Percentiles rank a stretch among this genome's conserved stretches.
Conservation (phyloP, 441 rosid species). For the Brassica hybrid region DNA sequence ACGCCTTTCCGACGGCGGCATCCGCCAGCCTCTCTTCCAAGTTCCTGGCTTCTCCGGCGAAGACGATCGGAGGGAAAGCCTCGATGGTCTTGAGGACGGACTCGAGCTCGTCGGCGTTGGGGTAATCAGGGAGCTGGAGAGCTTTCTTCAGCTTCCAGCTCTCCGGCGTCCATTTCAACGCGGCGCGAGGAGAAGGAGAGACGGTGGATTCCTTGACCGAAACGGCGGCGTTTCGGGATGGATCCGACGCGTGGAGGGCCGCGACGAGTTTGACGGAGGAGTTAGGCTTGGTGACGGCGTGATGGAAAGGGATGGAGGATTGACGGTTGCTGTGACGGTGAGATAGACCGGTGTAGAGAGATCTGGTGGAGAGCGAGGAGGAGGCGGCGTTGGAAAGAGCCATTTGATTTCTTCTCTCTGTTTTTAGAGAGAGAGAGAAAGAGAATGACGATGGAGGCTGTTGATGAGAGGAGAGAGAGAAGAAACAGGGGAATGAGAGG, state of each 20-base stretch:
- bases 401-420: conserved; percentile 41
- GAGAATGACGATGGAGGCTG: conserved; percentile 37
- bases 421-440: conserved; percentile 16
- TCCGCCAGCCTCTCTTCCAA: conserved; percentile 75
- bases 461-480: conserved; percentile 24
- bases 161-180: conserved; percentile 64
- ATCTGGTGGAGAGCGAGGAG: conserved; percentile 59
- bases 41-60: conserved; percentile 82
- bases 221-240: conserved; percentile 46
- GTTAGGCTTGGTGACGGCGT: conserved; percentile 34
- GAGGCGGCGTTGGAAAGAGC: conserved; percentile 59
- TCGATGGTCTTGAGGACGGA: conserved; percentile 66
- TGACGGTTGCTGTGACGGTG: conserved; percentile 39
- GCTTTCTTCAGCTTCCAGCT: conserved; percentile 83
- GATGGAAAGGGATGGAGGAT: conserved; percentile 41
- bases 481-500: neutral
- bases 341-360: conserved; percentile 37
- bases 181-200: neutral
- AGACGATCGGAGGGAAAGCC: conserved; percentile 76
- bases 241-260: conserved; percentile 70
- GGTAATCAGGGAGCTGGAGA: conserved; percentile 79
- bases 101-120: conserved; percentile 55
- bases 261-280: conserved; percentile 44
- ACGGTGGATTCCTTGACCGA: conserved; percentile 43
- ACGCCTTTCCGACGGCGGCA: conserved; percentile 82